Base-by-base conservation (phyloP, 352 stramenopile species). In the Phytopythium aichiense region DNA sequence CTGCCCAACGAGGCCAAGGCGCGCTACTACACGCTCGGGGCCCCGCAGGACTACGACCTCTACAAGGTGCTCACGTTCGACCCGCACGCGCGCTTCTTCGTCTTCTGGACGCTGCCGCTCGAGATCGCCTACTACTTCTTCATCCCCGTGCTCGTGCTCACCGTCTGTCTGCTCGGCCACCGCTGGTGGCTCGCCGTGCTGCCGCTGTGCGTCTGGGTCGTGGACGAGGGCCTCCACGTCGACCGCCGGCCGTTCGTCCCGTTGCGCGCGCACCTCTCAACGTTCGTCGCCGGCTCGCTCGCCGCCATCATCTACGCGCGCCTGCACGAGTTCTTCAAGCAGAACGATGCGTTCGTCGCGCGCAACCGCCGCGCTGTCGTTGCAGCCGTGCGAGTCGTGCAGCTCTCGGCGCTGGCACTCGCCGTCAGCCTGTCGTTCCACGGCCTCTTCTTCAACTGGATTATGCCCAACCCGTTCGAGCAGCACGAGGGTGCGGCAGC, bases 51-150 rank as follows among this genome's bases (percentile, higher is more conserved):
- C 22, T 81, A 62, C 56, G 66, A 72, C 35, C 40, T 82, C 5
- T 65, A 67, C 61, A 72, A 71, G 46, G 75, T 76, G 12, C 64
- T 85, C 13, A 78, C 65, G 13, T 85, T 82, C 55, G 61, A 78
- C 37, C 67, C 70, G 23, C 35, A 78, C 43, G 62, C 65, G 46
- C 72, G 74, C 23, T 84, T 77, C 72, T 75, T 76, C 48, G 72
- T 83, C 37, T 74, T 83, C 49, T 83, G 74, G 74, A 83, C 74
- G 23, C 59, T 83, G 37, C 72, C 74, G 15, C 57, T 80, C 22
- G 72, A 83, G 69, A 80, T 83, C 58, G 58, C 64, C 28, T 83
- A 83, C 65, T 83, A 83, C 64, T 79, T 80, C 33, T 70, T 75
- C 59, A 80, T 83, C 40, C 74, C 72, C 16, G 63, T 77, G 30